These are phyloP conservation scores for Geotrichum fermentans DNA, from an alignment of 1,139 yeast species.

Conservation along the genomic window DNA sequence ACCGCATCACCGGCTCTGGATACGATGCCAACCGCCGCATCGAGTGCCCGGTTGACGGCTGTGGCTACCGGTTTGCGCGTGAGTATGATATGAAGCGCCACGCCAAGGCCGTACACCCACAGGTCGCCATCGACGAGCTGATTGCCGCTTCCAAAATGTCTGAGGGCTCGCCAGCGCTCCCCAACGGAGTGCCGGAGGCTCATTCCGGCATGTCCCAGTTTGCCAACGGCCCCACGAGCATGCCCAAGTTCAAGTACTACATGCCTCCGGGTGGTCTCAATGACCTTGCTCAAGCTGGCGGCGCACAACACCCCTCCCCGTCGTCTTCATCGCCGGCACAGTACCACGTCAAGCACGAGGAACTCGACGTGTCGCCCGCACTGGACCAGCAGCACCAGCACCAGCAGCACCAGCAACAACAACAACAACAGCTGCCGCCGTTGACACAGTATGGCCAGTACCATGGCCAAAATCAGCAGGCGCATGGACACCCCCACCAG, in stretches of 20 bases:
- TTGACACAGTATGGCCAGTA: neutral
- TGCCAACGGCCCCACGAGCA: neutral
- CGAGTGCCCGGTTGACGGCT: conserved; percentile 35
- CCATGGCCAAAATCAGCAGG: neutral
- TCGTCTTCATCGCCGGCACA: conserved; percentile 5
- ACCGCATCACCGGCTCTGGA: conserved; percentile 38
- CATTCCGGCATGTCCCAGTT: neutral
- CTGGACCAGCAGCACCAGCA: conserved; percentile 2
- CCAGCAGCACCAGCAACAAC: conserved; percentile 8
- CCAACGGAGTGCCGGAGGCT: neutral
- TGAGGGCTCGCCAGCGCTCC: neutral
- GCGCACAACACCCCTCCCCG: neutral
- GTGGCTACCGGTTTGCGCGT: conserved; percentile 38
- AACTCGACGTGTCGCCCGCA: conserved; percentile 4
- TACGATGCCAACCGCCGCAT: conserved; percentile 33
- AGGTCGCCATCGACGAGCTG: conserved; percentile 15
- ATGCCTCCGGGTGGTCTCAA: conserved; percentile 11
- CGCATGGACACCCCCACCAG: conserved; percentile 9
- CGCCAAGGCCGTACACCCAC: conserved; percentile 30
- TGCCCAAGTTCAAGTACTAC: conserved; percentile 16
- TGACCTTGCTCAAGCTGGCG: neutral
- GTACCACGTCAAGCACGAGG: conserved; percentile 8
- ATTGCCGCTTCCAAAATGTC: conserved; percentile 10
- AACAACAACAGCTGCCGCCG: neutral
- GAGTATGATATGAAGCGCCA: conserved; percentile 42